phyloP scores from a whole-genome alignment of 2,329 filamentous ascomycete genomes.

The Epichloe sibirici region DNA sequence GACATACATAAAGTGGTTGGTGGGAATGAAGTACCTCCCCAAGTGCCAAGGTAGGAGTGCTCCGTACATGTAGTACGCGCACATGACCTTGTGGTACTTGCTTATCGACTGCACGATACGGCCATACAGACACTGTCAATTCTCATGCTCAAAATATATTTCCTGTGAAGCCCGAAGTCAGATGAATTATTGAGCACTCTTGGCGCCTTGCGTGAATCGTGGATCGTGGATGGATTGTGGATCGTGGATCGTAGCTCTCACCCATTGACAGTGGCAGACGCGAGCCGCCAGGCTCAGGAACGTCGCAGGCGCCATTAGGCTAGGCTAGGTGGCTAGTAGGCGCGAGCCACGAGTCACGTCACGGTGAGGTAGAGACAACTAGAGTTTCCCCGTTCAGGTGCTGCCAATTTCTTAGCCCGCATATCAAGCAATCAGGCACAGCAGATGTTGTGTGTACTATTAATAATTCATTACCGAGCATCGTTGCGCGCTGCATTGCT shows the following conservation, averaged over 20 bases:
- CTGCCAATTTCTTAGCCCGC: neutral
- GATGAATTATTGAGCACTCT: no score
- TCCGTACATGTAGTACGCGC: no score
- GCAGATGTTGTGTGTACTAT: no score
- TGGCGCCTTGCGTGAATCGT: neutral
- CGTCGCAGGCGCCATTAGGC: neutral
- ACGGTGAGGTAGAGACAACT: neutral
- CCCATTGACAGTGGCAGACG: neutral
- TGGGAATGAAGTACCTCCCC: no score
- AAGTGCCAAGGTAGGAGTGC: no score
- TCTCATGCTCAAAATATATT: no score
- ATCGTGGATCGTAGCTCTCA: neutral
- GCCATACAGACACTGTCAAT: no score
- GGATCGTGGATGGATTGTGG: neutral
- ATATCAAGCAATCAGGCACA: neutral
- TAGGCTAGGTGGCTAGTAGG: neutral
- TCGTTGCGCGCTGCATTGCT: neutral
- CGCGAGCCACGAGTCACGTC: neutral
- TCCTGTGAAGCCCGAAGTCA: no score
- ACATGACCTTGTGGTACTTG: no score
- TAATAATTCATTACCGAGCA: no score
- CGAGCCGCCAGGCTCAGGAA: conserved; percentile 10
- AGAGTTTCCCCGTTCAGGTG: neutral
- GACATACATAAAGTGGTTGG: no score
- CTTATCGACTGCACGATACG: no score